Evolutionary conservation across 257 asterid species (phyloP).

Genomic region (Cordia subcordata): DNA sequence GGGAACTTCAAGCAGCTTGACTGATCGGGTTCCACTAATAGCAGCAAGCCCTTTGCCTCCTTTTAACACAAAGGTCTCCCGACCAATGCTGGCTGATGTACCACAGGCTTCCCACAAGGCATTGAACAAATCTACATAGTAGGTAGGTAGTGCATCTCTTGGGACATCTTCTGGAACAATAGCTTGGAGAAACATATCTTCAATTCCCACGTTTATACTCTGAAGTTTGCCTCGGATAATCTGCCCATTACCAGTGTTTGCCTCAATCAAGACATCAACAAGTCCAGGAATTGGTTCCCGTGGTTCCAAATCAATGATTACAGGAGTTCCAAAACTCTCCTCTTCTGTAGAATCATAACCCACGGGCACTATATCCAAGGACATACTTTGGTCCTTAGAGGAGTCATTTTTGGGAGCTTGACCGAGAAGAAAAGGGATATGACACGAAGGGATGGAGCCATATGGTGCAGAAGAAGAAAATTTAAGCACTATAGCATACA

Average conservation of each 20-base stretch:
- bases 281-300: slow-evolving; percentile 86
- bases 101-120: slow-evolving; percentile 98
- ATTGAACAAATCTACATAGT: slow-evolving; percentile 54
- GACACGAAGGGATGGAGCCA: slow-evolving; percentile 64
- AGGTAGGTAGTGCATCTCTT: slow-evolving; percentile 37
- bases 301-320: slow-evolving; percentile 81
- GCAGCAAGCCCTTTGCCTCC: slow-evolving; percentile 91
- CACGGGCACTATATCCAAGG: slow-evolving; percentile 66
- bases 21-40: slow-evolving; percentile 76
- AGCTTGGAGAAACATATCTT: slow-evolving; percentile 90
- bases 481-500: slow-evolving; percentile 71
- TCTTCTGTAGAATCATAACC: slow-evolving; percentile 48
- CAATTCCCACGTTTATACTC: slow-evolving; percentile 75
- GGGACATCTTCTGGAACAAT: slow-evolving; percentile 60
- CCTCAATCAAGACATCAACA: slow-evolving; percentile 61
- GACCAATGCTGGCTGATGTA: slow-evolving; percentile 67
- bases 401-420: slow-evolving; percentile 37
- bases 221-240: slow-evolving; percentile 72
- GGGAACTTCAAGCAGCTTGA: slow-evolving; percentile 77
- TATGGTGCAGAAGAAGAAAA: slow-evolving; percentile 79
- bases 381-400: slow-evolving; percentile 37
- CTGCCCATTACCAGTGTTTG: slow-evolving; percentile 75
- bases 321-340: slow-evolving; percentile 50
- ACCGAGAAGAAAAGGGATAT: slow-evolving; percentile 73
- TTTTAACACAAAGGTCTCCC: slow-evolving; percentile 72